Evolutionary conservation across 2,329 filamentous ascomycete genomes (phyloP).

Genomic region (Periglandula ipomoeae): DNA sequence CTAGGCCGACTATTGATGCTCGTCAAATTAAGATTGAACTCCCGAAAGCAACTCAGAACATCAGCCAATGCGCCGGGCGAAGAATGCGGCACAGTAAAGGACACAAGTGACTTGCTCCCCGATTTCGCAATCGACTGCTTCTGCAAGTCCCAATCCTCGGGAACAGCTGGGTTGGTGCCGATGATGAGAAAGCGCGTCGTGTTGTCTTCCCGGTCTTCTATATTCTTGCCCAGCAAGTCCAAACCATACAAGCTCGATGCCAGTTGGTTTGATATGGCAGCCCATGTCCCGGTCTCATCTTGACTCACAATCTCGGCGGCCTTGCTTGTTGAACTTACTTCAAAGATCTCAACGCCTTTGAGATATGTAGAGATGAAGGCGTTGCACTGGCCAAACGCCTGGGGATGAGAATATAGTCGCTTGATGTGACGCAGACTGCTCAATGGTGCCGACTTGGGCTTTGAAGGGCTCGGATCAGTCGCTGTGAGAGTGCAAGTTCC

Average conservation of each 20-base stretch:
- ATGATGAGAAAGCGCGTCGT: slow-evolving; percentile 72
- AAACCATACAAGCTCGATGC: slow-evolving; percentile 62
- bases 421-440: slow-evolving; percentile 51
- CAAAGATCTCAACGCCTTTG: slow-evolving; percentile 66
- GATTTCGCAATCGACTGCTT: slow-evolving; percentile 17
- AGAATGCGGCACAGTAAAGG: slow-evolving; percentile 73
- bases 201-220: slow-evolving; percentile 69
- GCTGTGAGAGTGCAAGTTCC: slow-evolving; percentile 42
- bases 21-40: slow-evolving; percentile 68
- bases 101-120: slow-evolving; percentile 62
- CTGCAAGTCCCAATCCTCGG: slow-evolving; percentile 17
- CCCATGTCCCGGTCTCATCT: slow-evolving; percentile 48
- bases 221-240: slow-evolving; percentile 57
- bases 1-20: slow-evolving; percentile 85
- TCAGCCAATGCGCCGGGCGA: slow-evolving; percentile 75
- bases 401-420: slow-evolving; percentile 84
- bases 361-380: slow-evolving; percentile 62
- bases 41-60: slow-evolving; percentile 69
- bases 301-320: slow-evolving; percentile 69
- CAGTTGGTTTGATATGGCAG: slow-evolving; percentile 69
- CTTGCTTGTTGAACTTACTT: slow-evolving; percentile 76
- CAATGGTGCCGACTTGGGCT: slow-evolving; percentile 38
- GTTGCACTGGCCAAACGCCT: slow-evolving; percentile 89
- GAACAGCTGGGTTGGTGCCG: slow-evolving; percentile 23
- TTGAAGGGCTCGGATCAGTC: slow-evolving; percentile 32